A percentile compares a stretch with the other conserved stretches of the same genome.
These are phyloP conservation scores for Lachnellula cervina DNA, from an alignment of 2,329 filamentous ascomycete species.

Conservation along the genomic window DNA sequence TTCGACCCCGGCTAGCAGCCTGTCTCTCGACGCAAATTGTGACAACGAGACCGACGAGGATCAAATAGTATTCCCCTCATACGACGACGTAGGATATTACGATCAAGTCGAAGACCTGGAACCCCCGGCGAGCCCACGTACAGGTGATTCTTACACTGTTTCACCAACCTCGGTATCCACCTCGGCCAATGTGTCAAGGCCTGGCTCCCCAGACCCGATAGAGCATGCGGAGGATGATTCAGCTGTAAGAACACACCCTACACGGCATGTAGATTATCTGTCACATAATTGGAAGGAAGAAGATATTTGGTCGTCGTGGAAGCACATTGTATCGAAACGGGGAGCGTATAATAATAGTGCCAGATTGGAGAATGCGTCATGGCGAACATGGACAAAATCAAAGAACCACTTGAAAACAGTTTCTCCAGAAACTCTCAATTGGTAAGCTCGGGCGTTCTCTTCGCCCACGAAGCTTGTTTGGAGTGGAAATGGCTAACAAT, in stretches of 20 bases:
- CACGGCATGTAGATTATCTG: slow-evolving; percentile 88
- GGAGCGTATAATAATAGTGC: slow-evolving; percentile 75
- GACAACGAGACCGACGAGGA: slow-evolving; percentile 89
- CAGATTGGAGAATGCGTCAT: slow-evolving; percentile 89
- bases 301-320: slow-evolving; percentile 97
- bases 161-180: slow-evolving; percentile 59
- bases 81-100: slow-evolving; percentile 35
- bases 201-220: slow-evolving; percentile 12
- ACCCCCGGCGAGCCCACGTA: slow-evolving; percentile 45
- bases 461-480: not conserved
- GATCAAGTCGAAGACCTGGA: slow-evolving; percentile 43
- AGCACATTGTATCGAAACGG: slow-evolving; percentile 78
- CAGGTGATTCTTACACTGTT: slow-evolving; percentile 49
- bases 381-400: slow-evolving; percentile 93
- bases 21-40: slow-evolving; percentile 78
- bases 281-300: slow-evolving; percentile 95
- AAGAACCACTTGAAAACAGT: slow-evolving; percentile 85
- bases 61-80: slow-evolving; percentile 39
- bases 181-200: slow-evolving; percentile 44
- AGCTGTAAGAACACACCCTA: slow-evolving; percentile 52
- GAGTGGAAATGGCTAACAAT: slow-evolving; percentile 27
- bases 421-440: slow-evolving; percentile 87
- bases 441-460: slow-evolving; percentile 50
- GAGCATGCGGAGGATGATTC: slow-evolving; percentile 45
- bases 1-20: slow-evolving; percentile 59